Conservation (phyloP, 306 rosid genomes). For the Corylus avellana region DNA sequence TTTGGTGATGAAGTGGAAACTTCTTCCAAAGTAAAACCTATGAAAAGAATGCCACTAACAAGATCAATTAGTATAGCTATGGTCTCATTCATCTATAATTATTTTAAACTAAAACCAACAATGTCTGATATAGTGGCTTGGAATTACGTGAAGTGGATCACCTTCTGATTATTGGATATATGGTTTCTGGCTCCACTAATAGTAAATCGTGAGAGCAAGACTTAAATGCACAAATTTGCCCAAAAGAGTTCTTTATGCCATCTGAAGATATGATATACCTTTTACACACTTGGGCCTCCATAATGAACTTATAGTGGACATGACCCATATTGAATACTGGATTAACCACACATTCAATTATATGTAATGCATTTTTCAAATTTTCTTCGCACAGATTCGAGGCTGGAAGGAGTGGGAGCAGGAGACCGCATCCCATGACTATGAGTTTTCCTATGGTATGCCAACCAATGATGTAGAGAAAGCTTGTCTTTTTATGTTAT, state of each 20-base stretch:
- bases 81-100: not conserved
- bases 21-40: not conserved
- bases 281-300: not conserved
- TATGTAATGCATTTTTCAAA: not conserved
- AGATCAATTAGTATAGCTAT: not conserved
- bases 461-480: constrained; percentile 10
- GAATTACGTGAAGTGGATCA: not conserved
- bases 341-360: not conserved
- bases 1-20: too few relatives aligned
- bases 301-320: not conserved
- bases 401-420: constrained; percentile 97
- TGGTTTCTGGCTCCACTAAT: not conserved
- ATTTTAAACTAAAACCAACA: not conserved
- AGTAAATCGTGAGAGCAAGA: constrained; percentile 1
- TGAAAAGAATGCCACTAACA: not conserved
- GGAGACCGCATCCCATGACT: constrained; percentile 72
- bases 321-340: not conserved
- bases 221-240: not conserved
- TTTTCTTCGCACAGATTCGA: constrained; percentile 63
- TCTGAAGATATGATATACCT: not conserved
- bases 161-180: not conserved
- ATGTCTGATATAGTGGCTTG: not conserved
- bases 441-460: constrained; percentile 81
- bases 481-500: not conserved
- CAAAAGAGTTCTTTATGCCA: not conserved